phyloP scores from a whole-genome alignment of 257 asterid genomes.

The Avicennia marina region DNA sequence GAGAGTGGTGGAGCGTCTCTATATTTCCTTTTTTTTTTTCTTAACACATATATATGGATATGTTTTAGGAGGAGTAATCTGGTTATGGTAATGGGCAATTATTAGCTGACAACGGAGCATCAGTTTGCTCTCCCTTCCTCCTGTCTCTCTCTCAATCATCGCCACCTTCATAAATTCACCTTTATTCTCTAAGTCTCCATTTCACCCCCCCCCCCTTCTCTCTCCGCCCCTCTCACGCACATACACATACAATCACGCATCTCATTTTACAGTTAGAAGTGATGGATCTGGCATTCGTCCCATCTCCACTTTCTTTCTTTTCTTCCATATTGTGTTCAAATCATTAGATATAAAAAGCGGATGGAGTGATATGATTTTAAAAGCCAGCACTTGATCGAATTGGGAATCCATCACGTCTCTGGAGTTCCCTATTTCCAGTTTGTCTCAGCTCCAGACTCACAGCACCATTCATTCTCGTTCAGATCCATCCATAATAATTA shows the following conservation, averaged over 20 bases:
- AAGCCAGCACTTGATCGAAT: neutral
- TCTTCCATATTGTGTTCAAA: conserved; percentile 1
- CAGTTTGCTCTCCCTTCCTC: conserved; percentile 17
- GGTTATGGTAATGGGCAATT: conserved; percentile 29
- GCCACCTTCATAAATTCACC: conserved; percentile 35
- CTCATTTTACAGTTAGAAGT: too few relatives aligned
- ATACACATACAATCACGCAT: too few relatives aligned
- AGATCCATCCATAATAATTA: too few relatives aligned
- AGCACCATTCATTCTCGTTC: too few relatives aligned
- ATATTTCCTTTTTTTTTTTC: too few relatives aligned
- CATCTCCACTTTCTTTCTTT: conserved; percentile 16
- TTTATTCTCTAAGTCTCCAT: conserved; percentile 6
- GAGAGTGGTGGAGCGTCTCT: too few relatives aligned
- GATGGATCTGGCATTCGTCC: conserved; percentile 27
- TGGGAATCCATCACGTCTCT: too few relatives aligned
- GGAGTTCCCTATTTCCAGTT: too few relatives aligned
- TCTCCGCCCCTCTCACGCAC: conserved; percentile 7
- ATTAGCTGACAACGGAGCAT: conserved; percentile 36
- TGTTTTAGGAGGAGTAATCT: too few relatives aligned
- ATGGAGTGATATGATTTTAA: neutral
- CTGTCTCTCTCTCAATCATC: conserved; percentile 12
- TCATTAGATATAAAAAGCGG: conserved; percentile 6
- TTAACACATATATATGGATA: too few relatives aligned
- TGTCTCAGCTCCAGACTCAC: too few relatives aligned
- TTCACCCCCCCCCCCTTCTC: too few relatives aligned